Conservation (phyloP, 1,139 yeast genomes). For the Kodamaea sp. region DNA sequence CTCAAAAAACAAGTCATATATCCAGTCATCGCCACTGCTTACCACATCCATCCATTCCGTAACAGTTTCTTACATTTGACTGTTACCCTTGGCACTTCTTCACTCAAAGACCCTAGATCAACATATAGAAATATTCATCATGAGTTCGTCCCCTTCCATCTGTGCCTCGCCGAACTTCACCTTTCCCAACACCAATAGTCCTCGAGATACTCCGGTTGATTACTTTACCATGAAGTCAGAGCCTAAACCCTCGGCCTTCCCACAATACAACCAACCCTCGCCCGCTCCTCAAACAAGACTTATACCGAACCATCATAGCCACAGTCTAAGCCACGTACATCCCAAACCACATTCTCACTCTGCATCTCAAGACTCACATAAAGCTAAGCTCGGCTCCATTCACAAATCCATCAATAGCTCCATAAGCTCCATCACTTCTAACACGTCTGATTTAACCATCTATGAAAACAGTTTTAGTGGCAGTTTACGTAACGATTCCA, state of each 20-base stretch:
- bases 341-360: slow-evolving; percentile 2
- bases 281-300: slow-evolving; percentile 1
- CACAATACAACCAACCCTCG: slow-evolving; percentile 2
- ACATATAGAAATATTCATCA: no score
- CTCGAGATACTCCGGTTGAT: slow-evolving; percentile 15
- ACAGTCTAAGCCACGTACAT: slow-evolving; percentile 8
- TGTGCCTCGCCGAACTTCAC: slow-evolving; percentile 19
- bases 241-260: slow-evolving; percentile 3
- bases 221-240: slow-evolving; percentile 19
- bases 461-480: slow-evolving; percentile 9
- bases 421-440: slow-evolving; percentile 21
- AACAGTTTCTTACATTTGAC: no score
- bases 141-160: slow-evolving; percentile 16
- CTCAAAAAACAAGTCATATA: no score
- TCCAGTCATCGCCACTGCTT: no score
- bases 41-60: no score
- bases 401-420: slow-evolving; percentile 15
- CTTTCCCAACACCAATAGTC: slow-evolving; percentile 13
- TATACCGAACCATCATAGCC: no score
- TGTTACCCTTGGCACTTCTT: neutral
- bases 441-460: slow-evolving; percentile 18
- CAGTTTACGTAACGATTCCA: slow-evolving; percentile 13
- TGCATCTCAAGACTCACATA: slow-evolving; percentile 1
- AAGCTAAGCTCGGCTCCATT: slow-evolving; percentile 1
- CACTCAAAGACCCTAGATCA: neutral